Percentiles rank a stretch among this genome's conserved stretches.
These are phyloP conservation scores for Acmispon strigosus DNA, from an alignment of 306 rosid genomes.

Conservation along the genomic window DNA sequence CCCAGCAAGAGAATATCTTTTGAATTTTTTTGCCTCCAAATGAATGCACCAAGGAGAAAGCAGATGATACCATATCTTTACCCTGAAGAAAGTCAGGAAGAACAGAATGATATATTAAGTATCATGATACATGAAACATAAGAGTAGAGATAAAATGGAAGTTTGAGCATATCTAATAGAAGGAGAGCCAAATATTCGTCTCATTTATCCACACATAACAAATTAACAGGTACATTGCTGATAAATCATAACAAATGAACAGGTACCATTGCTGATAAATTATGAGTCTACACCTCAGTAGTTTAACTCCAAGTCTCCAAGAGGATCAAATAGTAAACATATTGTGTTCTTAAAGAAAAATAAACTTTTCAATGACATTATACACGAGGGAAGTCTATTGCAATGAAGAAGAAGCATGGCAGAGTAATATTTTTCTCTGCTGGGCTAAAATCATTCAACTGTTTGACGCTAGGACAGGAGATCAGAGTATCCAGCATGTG, in stretches of 20 bases:
- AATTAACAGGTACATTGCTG: no score
- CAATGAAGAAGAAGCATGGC: conserved; percentile 1
- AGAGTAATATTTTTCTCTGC: conserved; percentile 6
- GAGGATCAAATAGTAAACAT: not conserved
- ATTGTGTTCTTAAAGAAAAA: not conserved
- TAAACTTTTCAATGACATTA: not conserved
- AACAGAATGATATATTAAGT: conserved; percentile 14
- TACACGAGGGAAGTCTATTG: not conserved
- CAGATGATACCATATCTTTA: conserved; percentile 6
- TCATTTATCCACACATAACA: not conserved
- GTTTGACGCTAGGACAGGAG: not conserved
- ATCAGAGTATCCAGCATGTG: not conserved
- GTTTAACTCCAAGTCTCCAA: not conserved
- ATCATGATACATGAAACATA: conserved; percentile 1
- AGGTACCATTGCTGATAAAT: not conserved
- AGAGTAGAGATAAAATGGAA: not conserved
- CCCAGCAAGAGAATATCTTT: not conserved
- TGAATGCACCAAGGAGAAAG: conserved; percentile 8
- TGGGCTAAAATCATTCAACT: conserved; percentile 4
- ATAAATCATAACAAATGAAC: no score
- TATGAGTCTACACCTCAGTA: not conserved
- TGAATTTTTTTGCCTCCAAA: not conserved
- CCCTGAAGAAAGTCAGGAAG: conserved; percentile 35
- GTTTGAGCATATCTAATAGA: not conserved
- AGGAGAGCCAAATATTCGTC: not conserved